Base-by-base conservation (phyloP, 108 stramenopile species). In the Nitzschia sp. region DNA sequence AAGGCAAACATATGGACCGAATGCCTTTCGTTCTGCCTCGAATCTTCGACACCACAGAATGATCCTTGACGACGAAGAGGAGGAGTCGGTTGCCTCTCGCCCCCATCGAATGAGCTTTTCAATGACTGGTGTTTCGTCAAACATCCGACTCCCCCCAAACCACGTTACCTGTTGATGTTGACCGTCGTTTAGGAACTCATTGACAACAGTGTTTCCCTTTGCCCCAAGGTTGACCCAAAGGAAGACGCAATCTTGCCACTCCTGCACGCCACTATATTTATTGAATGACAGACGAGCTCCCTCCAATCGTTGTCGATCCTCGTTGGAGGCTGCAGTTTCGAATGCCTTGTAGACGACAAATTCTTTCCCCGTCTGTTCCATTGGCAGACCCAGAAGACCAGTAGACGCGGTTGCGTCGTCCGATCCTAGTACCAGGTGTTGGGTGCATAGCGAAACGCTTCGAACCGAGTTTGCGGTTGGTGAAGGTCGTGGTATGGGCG, bases 231-330 rank as follows among this genome's bases (percentile, higher is more conserved):
- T 91, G 21, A 90, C 82, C 85, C 86, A 90, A 9, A 90, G 72
- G 77, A 88, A 89, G 25, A 84, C 36, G 56, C 59, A 66, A 68
- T 86, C 81, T 32, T 74, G 68, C 86, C 88, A 94, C 70, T 89
- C 86, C 59, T 86, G 86, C 0, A 91, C 85, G 17, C 92, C 92
- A 68, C 81, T 79, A 58, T 83, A 91, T 63, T 91, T 94, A 74
- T 94, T 94, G 70, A 94, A 94, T 3, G 92, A 94, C 15, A 89
- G 35, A 29, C 53, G 54, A 25, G 33, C 22, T 15, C 45, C 71
- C 0, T 68, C 81, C 5, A 83, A 56, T 19, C 79, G 71, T 35
- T 66, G 25, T 57, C 47, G 56, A 68, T 85, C 81, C 1, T 74
- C 66, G 0, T 29, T 21, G 16, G 36, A 41, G 16, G 63, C 63